A percentile compares a stretch with the other conserved stretches of the same genome.
Evolutionary conservation across 2,329 filamentous ascomycete species (phyloP).

Genomic region (Neonectria faginata): DNA sequence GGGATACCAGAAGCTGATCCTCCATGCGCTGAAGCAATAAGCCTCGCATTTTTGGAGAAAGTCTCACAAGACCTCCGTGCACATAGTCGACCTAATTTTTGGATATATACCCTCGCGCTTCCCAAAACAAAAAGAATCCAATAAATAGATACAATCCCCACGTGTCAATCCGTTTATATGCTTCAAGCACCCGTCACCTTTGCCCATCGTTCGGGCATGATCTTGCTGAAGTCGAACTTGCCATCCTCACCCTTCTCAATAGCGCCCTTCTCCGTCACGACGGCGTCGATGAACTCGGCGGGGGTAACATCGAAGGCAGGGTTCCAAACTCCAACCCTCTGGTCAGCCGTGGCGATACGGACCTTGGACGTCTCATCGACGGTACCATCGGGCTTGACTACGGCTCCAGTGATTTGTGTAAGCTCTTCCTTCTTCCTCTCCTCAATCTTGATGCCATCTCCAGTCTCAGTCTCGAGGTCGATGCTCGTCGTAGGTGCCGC

Average conservation of each 20-base stretch:
- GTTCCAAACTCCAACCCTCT: constrained; percentile 91
- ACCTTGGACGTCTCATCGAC: constrained; percentile 73
- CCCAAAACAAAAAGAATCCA: constrained; percentile 22
- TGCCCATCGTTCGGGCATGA: constrained; percentile 68
- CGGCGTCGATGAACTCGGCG: constrained; percentile 86
- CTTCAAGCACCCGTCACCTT: constrained; percentile 44
- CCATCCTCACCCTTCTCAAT: constrained; percentile 81
- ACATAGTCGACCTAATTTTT: constrained; percentile 39
- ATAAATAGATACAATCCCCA: constrained; percentile 17
- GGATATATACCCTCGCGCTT: constrained; percentile 36
- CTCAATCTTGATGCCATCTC: constrained; percentile 88
- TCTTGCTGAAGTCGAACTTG: constrained; percentile 71
- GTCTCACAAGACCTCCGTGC: constrained; percentile 18
- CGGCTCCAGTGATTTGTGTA: constrained; percentile 83
- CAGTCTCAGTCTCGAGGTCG: constrained; percentile 82
- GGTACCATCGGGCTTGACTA: constrained; percentile 71
- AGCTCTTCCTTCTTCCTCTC: constrained; percentile 85
- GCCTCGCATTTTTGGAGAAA: constrained; percentile 15
- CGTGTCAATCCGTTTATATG: background rate
- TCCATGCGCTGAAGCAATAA: constrained; percentile 61
- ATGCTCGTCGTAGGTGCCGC: constrained; percentile 96
- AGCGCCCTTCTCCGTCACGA: constrained; percentile 92
- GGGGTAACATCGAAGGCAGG: constrained; percentile 97
- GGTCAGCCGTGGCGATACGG: constrained; percentile 82
- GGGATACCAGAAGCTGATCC: constrained; percentile 79